phyloP scores from a whole-genome alignment of 495 filamentous ascomycete species.

The Geoglossum glabrum region DNA sequence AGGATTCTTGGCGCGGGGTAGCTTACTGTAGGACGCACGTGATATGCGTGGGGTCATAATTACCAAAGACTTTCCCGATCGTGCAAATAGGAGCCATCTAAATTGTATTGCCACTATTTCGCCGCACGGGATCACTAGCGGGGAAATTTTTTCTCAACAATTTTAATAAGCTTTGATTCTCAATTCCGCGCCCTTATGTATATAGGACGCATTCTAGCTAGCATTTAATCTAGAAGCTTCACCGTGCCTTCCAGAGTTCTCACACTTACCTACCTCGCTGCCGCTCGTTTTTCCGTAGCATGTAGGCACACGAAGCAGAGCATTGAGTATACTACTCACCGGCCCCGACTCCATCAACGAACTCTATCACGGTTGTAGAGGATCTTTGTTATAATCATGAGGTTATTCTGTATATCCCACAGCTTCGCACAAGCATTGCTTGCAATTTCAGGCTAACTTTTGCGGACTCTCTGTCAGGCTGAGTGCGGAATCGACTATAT shows the following conservation, averaged over 20 bases:
- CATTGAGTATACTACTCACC: too few species aligned
- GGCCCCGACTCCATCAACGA: too few species aligned
- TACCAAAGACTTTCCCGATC: background rate
- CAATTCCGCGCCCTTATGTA: background rate
- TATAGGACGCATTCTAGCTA: background rate
- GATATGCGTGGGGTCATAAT: background rate
- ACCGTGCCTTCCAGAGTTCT: background rate
- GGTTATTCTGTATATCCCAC: too few species aligned
- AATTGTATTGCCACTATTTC: background rate
- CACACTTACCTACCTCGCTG: too few species aligned
- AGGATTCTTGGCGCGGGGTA: too few species aligned
- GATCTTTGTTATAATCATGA: too few species aligned
- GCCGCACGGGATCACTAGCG: background rate
- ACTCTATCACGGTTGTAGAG: background rate
- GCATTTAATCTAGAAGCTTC: background rate
- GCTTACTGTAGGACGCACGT: background rate
- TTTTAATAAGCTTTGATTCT: background rate
- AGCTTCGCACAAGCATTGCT: too few species aligned
- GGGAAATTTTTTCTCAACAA: background rate
- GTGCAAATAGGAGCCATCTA: background rate
- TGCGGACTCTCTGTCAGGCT: too few species aligned
- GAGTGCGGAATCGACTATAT: too few species aligned
- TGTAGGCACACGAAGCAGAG: too few species aligned
- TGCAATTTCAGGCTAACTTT: too few species aligned
- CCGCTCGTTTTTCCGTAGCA: too few species aligned